Evolutionary conservation across 768 basidiomycete genomes (phyloP).

Genomic region (Hemileccinum rubropunctum): DNA sequence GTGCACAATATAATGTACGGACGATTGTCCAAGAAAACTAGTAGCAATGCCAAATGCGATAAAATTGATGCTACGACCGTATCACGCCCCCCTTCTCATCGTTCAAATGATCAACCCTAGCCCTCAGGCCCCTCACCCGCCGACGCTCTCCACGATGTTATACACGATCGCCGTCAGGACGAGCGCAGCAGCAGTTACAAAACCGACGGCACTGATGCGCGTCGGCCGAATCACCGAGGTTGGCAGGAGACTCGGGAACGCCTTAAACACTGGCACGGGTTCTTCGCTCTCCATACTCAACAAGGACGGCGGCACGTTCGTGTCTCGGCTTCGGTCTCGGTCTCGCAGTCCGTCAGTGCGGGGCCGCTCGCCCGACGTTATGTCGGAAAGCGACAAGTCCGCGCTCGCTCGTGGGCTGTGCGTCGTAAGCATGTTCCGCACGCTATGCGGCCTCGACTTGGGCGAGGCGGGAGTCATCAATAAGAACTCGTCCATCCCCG

Average conservation of each 20-base stretch:
- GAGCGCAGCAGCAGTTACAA: slow-evolving; percentile 2
- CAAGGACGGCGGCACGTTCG: slow-evolving; percentile 1
- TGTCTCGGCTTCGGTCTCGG: neutral
- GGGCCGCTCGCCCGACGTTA: neutral
- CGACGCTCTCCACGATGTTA: slow-evolving; percentile 7
- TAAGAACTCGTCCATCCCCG: slow-evolving; percentile 24
- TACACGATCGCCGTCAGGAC: slow-evolving; percentile 20
- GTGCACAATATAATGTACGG: no score
- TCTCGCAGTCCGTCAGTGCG: neutral
- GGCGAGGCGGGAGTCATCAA: slow-evolving; percentile 11
- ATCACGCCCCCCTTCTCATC: no score
- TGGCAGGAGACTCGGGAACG: slow-evolving; percentile 11
- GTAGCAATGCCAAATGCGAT: no score
- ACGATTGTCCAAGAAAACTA: no score
- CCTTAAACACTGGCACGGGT: slow-evolving; percentile 6
- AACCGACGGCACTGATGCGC: slow-evolving; percentile 8
- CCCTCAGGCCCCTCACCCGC: neutral
- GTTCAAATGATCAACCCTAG: no score
- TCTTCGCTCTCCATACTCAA: neutral
- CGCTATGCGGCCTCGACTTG: neutral
- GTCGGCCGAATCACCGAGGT: slow-evolving; percentile 9
- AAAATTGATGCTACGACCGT: no score
- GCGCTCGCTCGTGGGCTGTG: slow-evolving; percentile 7
- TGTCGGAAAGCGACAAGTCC: neutral
- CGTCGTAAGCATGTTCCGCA: slow-evolving; percentile 2